phyloP scores from a whole-genome alignment of 371 early-diverging fungal species.

The Sporodiniella umbellata region DNA sequence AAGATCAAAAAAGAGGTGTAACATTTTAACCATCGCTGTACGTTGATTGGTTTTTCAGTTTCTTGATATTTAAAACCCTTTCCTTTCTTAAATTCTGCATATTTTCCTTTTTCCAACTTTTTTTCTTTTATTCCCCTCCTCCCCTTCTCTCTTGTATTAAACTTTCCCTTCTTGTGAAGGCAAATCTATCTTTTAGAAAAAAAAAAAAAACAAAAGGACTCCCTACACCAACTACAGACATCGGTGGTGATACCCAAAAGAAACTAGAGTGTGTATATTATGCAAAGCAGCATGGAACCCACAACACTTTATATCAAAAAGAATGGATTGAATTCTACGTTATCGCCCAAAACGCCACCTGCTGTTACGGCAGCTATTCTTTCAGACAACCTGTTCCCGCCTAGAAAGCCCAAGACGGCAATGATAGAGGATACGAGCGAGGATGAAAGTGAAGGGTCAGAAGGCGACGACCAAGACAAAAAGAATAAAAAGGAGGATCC shows the following conservation, averaged over 20 bases:
- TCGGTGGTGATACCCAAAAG: too few relatives aligned
- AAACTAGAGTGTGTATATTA: too few relatives aligned
- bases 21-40: neutral
- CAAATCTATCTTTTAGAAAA: too few relatives aligned
- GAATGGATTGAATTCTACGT: constrained; percentile 6
- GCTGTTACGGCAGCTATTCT: constrained; percentile 27
- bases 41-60: neutral
- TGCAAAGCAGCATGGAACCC: too few relatives aligned
- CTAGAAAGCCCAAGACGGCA: constrained; percentile 23
- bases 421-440: constrained; percentile 28
- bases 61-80: neutral
- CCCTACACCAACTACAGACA: too few relatives aligned
- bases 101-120: neutral
- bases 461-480: constrained; percentile 32
- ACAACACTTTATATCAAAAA: too few relatives aligned
- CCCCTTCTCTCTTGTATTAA: neutral
- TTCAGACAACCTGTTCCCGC: constrained; percentile 27
- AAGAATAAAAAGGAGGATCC: constrained; percentile 43
- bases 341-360: constrained; percentile 25
- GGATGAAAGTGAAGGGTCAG: constrained; percentile 12
- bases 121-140: neutral
- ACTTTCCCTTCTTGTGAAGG: neutral
- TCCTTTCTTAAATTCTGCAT: neutral
- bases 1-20: neutral
- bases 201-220: neutral